These are phyloP conservation scores for Haplographium delicatum DNA, from an alignment of 495 filamentous ascomycete species.

Conservation along the genomic window DNA sequence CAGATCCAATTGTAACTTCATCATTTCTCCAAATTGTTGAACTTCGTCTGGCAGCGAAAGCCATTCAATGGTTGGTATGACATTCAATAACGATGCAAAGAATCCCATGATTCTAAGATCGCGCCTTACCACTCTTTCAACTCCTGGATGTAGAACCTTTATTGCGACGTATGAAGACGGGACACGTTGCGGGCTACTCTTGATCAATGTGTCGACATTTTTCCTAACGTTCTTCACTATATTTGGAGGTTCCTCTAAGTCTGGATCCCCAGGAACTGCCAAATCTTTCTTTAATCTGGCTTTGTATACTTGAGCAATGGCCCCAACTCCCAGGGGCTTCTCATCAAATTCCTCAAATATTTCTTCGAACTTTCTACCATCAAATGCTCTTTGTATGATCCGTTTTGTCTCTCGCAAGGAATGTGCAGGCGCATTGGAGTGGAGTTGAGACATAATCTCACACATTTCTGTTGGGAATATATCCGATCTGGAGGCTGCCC, in stretches of 20 bases:
- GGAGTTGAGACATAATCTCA: constrained; percentile 86
- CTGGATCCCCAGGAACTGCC: constrained; percentile 55
- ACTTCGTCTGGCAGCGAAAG: constrained; percentile 95
- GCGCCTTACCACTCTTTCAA: constrained; percentile 81
- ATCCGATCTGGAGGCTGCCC: constrained; percentile 94
- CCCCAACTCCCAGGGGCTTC: constrained; percentile 85
- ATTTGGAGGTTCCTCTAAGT: constrained; percentile 44
- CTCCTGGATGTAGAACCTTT: constrained; percentile 90
- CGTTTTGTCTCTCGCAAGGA: constrained; percentile 73
- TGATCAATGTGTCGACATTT: constrained; percentile 81
- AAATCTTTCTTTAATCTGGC: constrained; percentile 84
- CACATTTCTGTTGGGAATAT: constrained; percentile 97
- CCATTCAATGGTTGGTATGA: constrained; percentile 95
- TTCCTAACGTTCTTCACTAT: constrained; percentile 64
- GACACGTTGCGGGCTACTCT: constrained; percentile 75
- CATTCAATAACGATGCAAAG: constrained; percentile 80
- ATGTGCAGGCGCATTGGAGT: constrained; percentile 91
- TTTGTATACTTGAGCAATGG: constrained; percentile 97
- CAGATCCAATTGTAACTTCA: constrained; percentile 91
- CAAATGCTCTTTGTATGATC: constrained; percentile 76
- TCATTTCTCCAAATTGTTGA: constrained; percentile 93
- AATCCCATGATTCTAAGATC: constrained; percentile 92
- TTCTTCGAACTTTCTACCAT: constrained; percentile 71
- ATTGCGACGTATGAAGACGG: constrained; percentile 93
- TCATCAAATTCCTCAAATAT: constrained; percentile 98